Evolutionary conservation across 768 basidiomycete genomes (phyloP), one percentile per base, ranked within the genome.

Genomic region (Serendipita vermifera): DNA sequence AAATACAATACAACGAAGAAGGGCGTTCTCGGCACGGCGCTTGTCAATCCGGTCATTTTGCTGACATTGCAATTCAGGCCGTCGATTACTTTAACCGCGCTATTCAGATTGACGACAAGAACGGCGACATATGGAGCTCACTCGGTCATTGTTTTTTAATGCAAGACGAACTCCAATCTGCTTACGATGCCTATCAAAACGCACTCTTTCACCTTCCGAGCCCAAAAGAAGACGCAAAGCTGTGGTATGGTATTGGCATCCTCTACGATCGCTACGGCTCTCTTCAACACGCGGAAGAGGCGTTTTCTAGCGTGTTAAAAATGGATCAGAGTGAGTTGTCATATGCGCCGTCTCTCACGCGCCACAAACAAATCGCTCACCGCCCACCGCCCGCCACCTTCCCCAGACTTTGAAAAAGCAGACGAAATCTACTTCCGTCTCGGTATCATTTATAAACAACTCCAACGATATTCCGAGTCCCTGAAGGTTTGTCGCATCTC

Each of bases 201-300:
- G 96, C 96, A 2, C 77, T 99, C 22, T 97, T 94, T 68, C 78
- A 93, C 60, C 80, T 99, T 33, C 90, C 90, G 2, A 93, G 94
- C 63, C 94, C 94, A 14, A 96, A 96, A 76, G 83, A 98, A 78
- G 96, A 99, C 69, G 93, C 94, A 3, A 97, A 98, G 66, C 76
- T 99, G 6, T 99, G 96, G 96, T 99, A 98, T 67, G 96, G 96
- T 33, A 98, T 99, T 66, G 96, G 96, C 32, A 98, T 98, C 57
- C 81, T 98, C 32, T 98, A 99, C 64, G 96, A 99, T 74, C 85
- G 96, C 29, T 99, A 98, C 64, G 96, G 96, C 14, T 93, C 90
- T 54, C 76, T 99, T 66, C 94, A 99, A 71, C 96, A 98, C 63
- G 96, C 96, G 61, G 96, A 99, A 70, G 96, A 98, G 67, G 96